Evolutionary conservation across 345 rosid species (phyloP), one percentile per base, ranked within the genome.

Genomic region (Carallia pectinifolia): DNA sequence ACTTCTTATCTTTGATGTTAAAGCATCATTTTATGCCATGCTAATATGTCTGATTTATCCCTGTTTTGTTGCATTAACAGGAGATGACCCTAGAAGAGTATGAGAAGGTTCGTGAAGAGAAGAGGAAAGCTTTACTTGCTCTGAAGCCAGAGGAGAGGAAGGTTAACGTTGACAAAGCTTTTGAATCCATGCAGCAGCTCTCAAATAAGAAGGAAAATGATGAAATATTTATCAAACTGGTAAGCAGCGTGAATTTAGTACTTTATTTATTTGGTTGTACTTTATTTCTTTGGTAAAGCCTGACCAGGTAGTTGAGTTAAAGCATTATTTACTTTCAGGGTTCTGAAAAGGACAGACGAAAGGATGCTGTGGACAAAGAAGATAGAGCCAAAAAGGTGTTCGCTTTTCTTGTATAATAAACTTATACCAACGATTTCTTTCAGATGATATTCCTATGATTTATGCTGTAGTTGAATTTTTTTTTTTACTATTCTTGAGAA

Each of bases 101-200:
- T 30, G 76, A 40, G 61, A 71, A 88, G 64, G 80, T 83, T 40
- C 84, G 80, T 62, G 91, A 80, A 73, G 93, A 87, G 83, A 88
- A 68, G 66, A 86, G 86, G 81, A 89, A 87, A 77, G 85, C 83
- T 52, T 79, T 87, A 53, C 89, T 70, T 69, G 80, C 84, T 6
- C 77, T 75, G 9, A 89, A 83, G 81, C 75, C 85, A 7, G 87
- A 87, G 76, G 92, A 78, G 70, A 85, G 92, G 72, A 89, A 87
- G 74, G 92, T 87, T 62, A 90, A 87, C 67, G 58, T 75, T 16
- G 60, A 56, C 60, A 86, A 83, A 82, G 96, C 74, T 73, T 89
- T 89, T 40, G 86, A 77, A 76, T 71, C 89, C 31, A 87, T 89
- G 96, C 90, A 83, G 69, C 96, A 86, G 73, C 82, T 89, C 69